Evolutionary conservation across 495 filamentous ascomycete genomes (phyloP).

Genomic region (Neohortaea acidophila): DNA sequence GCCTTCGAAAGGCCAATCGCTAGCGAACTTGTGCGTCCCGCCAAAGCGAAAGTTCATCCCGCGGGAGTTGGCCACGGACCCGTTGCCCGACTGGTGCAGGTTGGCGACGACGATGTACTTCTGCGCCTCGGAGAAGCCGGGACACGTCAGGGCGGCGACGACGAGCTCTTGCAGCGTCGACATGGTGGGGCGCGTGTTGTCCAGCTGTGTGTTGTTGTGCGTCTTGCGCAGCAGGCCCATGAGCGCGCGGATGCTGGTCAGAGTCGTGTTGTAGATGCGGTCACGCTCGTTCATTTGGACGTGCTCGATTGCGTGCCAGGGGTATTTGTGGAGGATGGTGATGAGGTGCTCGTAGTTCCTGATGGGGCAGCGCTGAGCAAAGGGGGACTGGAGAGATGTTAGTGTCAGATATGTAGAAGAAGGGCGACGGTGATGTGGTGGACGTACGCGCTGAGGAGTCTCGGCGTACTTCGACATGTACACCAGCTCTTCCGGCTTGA

Average conservation of each 20-base stretch:
- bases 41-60: constrained; percentile 11
- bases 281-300: constrained; percentile 53
- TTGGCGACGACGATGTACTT: constrained; percentile 6
- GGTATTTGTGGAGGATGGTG: constrained; percentile 60
- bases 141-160: constrained; percentile 17
- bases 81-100: constrained; percentile 2
- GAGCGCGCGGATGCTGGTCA: constrained; percentile 35
- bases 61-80: neutral
- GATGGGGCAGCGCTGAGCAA: constrained; percentile 48
- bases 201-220: neutral
- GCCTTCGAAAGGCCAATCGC: constrained; percentile 17
- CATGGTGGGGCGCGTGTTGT: constrained; percentile 25
- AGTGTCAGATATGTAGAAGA: constrained; percentile 1
- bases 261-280: constrained; percentile 36
- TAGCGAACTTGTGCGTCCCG: constrained; percentile 2
- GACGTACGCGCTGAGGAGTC: constrained; percentile 48
- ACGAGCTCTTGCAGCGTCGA: constrained; percentile 32
- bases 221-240: constrained; percentile 25
- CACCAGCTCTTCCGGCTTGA: constrained; percentile 55
- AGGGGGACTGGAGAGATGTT: constrained; percentile 39
- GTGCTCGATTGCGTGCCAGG: constrained; percentile 47
- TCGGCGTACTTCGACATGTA: constrained; percentile 53
- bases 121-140: constrained; percentile 23
- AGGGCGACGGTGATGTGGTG: too few relatives aligned
- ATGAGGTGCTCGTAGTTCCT: constrained; percentile 63